These are phyloP conservation scores for Blastocladiella emersonii DNA, from an alignment of 371 early-diverging fungal species.

Conservation along the genomic window DNA sequence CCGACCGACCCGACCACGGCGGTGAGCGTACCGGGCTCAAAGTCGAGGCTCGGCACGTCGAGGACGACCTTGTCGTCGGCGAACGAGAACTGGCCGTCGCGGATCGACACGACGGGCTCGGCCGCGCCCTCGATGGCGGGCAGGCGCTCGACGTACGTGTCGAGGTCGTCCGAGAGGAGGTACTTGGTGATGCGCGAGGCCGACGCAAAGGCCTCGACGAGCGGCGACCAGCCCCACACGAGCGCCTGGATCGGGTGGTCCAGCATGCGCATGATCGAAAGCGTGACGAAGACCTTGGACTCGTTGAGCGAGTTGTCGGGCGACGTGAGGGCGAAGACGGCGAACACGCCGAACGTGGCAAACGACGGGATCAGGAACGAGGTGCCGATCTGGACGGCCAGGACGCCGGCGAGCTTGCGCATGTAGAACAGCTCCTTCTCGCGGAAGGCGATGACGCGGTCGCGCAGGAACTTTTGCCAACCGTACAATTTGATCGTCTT, in stretches of 20 bases:
- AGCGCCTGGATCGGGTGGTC: constrained; percentile 75
- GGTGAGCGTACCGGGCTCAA: constrained; percentile 45
- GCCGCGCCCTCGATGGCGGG: background rate
- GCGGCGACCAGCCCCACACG: constrained; percentile 49
- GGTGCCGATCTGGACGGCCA: background rate
- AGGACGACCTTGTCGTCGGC: constrained; percentile 33
- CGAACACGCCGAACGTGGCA: constrained; percentile 73
- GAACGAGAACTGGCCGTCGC: constrained; percentile 45
- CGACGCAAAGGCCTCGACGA: constrained; percentile 75
- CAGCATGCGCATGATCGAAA: constrained; percentile 81
- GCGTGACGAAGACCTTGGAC: constrained; percentile 67
- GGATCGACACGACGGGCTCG: constrained; percentile 6
- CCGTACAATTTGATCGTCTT: constrained; percentile 79
- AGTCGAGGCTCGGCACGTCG: constrained; percentile 42
- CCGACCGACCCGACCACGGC: constrained; percentile 81
- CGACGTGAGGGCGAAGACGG: constrained; percentile 45
- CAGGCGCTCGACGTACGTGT: constrained; percentile 12
- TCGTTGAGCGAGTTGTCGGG: constrained; percentile 50
- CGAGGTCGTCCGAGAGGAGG: constrained; percentile 58
- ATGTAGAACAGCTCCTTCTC: background rate
- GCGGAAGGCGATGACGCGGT: background rate
- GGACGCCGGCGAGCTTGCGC: background rate
- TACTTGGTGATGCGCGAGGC: constrained; percentile 62
- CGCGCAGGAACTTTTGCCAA: background rate
- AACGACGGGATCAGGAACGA: constrained; percentile 52